phyloP scores from a whole-genome alignment of 2,329 filamentous ascomycete genomes.

The Zarea fungicola region DNA sequence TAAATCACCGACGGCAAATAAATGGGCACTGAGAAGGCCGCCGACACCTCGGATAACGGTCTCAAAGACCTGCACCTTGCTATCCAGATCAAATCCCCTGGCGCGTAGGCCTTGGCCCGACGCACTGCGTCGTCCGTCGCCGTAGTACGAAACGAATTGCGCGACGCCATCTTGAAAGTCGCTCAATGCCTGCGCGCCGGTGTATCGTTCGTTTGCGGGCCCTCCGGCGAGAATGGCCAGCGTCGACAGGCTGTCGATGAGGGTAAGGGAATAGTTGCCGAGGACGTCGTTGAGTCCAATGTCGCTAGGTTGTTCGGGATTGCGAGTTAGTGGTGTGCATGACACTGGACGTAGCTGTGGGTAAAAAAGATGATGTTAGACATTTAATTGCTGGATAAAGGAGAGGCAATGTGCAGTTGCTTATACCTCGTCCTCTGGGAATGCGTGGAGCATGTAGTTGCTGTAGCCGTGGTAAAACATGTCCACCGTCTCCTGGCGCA shows the following conservation, averaged over 20 bases:
- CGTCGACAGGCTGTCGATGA: slow-evolving; percentile 92
- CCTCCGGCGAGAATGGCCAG: slow-evolving; percentile 85
- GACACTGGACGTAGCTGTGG: slow-evolving; percentile 73
- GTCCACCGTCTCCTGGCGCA: slow-evolving; percentile 58
- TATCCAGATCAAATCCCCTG: slow-evolving; percentile 87
- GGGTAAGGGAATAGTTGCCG: slow-evolving; percentile 92
- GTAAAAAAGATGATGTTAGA: slow-evolving; percentile 13
- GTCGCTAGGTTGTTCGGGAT: slow-evolving; percentile 71
- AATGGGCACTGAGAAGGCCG: slow-evolving; percentile 83
- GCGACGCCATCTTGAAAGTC: slow-evolving; percentile 79
- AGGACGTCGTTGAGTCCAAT: slow-evolving; percentile 91
- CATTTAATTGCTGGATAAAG: neutral
- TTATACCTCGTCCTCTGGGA: slow-evolving; percentile 82
- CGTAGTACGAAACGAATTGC: slow-evolving; percentile 74
- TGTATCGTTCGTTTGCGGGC: slow-evolving; percentile 38
- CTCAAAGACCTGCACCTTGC: slow-evolving; percentile 98
- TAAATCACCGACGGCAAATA: slow-evolving; percentile 86
- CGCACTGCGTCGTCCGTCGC: slow-evolving; percentile 69
- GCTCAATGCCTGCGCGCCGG: slow-evolving; percentile 46
- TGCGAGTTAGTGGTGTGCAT: slow-evolving; percentile 78
- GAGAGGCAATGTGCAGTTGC: neutral
- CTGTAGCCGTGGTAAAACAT: slow-evolving; percentile 97
- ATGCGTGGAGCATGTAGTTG: slow-evolving; percentile 91
- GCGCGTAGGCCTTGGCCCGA: slow-evolving; percentile 66
- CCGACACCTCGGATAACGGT: slow-evolving; percentile 92